Conservation (phyloP, 2,329 filamentous ascomycete genomes). For the Grosmannia penicillata region DNA sequence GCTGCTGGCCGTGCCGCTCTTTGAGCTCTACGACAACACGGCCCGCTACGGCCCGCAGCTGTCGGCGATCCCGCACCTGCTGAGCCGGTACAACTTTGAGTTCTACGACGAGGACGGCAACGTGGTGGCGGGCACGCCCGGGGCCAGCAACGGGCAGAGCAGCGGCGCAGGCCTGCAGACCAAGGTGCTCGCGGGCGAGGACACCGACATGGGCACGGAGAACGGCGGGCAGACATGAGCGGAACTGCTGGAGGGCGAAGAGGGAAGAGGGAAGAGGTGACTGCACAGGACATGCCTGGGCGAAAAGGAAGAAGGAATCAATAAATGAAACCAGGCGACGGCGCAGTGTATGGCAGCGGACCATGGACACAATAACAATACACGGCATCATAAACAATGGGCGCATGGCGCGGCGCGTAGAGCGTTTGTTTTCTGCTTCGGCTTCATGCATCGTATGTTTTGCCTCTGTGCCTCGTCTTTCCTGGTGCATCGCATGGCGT, state of each 20-base stretch:
- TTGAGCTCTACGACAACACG: conserved; percentile 97
- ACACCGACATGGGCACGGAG: conserved; percentile 42
- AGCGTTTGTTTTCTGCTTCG: no score
- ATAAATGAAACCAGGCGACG: no score
- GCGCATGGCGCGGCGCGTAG: no score
- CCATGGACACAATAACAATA: no score
- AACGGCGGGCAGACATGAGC: conserved; percentile 19
- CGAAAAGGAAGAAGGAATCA: no score
- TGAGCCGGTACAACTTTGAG: conserved; percentile 94
- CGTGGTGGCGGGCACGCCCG: conserved; percentile 72
- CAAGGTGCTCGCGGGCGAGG: conserved; percentile 51
- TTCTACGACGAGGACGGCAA: conserved; percentile 90
- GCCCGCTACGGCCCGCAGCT: conserved; percentile 89
- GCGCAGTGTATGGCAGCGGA: no score
- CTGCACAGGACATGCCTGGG: no score
- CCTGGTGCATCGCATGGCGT: no score
- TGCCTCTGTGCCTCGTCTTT: no score
- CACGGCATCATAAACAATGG: no score
- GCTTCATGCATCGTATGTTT: no score
- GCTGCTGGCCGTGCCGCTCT: conserved; percentile 85
- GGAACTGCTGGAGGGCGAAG: neutral
- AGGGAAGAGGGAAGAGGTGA: neutral
- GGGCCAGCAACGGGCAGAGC: conserved; percentile 35
- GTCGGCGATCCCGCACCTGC: conserved; percentile 85
- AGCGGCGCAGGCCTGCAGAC: conserved; percentile 45